A percentile compares a stretch with the other conserved stretches of the same genome.
Conservation (phyloP, 2,329 filamentous ascomycete genomes). For the Pseudocercospora musae region DNA sequence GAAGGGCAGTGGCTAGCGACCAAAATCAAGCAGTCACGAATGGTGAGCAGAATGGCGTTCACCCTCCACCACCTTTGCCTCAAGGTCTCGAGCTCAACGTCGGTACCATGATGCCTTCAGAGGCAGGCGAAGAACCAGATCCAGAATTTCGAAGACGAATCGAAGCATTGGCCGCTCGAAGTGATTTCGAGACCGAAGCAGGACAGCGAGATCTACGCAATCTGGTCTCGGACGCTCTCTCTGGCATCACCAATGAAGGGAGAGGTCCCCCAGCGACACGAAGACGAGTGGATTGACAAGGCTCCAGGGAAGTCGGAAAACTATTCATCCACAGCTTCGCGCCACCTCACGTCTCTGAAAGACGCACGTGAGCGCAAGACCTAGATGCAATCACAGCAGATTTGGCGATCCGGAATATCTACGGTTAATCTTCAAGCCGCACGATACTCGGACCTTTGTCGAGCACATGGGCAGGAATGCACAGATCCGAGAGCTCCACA, state of each 20-base stretch:
- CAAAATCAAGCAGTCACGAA: background rate
- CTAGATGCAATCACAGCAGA: background rate
- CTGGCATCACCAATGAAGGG: slow-evolving; percentile 57
- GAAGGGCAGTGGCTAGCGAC: background rate
- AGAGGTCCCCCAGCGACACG: slow-evolving; percentile 38
- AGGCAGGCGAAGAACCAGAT: slow-evolving; percentile 63
- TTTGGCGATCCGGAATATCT: too few relatives aligned
- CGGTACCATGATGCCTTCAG: slow-evolving; percentile 63
- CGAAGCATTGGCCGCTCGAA: slow-evolving; percentile 78
- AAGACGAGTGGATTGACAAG: slow-evolving; percentile 19
- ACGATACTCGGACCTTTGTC: background rate
- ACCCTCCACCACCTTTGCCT: slow-evolving; percentile 62
- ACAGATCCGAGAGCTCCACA: background rate
- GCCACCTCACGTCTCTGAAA: background rate
- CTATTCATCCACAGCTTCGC: background rate
- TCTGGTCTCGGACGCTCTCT: slow-evolving; percentile 76
- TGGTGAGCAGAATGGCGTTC: slow-evolving; percentile 25
- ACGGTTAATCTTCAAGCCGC: background rate
- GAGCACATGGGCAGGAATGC: background rate
- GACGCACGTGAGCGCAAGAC: background rate
- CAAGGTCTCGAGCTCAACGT: slow-evolving; percentile 74
- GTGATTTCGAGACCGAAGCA: slow-evolving; percentile 77
- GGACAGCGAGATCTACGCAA: slow-evolving; percentile 75
- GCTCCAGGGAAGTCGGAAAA: background rate
- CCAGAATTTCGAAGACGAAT: slow-evolving; percentile 81